These are phyloP conservation scores for Pelargonium myrrhifolium DNA, from an alignment of 441 rosid species.

Conservation along the genomic window DNA sequence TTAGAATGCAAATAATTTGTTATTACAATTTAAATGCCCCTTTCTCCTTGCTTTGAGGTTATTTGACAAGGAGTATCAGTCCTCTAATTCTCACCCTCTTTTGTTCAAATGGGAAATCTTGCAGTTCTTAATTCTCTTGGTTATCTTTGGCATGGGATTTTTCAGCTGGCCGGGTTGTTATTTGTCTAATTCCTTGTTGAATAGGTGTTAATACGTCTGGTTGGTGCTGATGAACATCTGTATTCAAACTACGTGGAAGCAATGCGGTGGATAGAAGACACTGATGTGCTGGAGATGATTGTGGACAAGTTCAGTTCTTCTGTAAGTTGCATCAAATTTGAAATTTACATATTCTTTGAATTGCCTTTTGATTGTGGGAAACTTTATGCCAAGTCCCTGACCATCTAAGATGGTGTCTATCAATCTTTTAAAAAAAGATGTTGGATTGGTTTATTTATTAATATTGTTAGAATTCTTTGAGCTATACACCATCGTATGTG, in stretches of 20 bases:
- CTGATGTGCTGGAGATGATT: slow-evolving; percentile 84
- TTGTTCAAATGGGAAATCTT: not conserved
- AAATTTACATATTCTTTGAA: not conserved
- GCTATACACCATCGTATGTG: not conserved
- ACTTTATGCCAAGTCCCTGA: not conserved
- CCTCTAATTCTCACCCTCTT: not conserved
- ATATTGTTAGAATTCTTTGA: not conserved
- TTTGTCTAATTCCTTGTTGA: slow-evolving; percentile 16
- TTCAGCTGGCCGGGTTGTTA: not conserved
- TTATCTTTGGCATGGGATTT: not conserved
- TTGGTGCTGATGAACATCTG: slow-evolving; percentile 88
- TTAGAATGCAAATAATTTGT: not conserved
- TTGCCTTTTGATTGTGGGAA: not conserved
- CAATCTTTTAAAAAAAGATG: not conserved
- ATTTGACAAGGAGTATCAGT: not conserved
- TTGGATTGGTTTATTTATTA: not conserved
- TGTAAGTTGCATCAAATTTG: slow-evolving; percentile 40
- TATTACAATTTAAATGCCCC: not conserved
- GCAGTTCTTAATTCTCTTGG: not conserved
- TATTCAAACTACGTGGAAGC: slow-evolving; percentile 59
- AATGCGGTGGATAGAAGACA: slow-evolving; percentile 88
- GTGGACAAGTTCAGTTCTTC: slow-evolving; percentile 89
- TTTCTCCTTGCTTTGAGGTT: not conserved
- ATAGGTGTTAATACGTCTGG: slow-evolving; percentile 75
- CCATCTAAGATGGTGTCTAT: not conserved